Percentiles rank a stretch among this genome's conserved stretches.
Evolutionary conservation across 2,329 filamentous ascomycete species (phyloP).

Genomic region (Alternaria atra): DNA sequence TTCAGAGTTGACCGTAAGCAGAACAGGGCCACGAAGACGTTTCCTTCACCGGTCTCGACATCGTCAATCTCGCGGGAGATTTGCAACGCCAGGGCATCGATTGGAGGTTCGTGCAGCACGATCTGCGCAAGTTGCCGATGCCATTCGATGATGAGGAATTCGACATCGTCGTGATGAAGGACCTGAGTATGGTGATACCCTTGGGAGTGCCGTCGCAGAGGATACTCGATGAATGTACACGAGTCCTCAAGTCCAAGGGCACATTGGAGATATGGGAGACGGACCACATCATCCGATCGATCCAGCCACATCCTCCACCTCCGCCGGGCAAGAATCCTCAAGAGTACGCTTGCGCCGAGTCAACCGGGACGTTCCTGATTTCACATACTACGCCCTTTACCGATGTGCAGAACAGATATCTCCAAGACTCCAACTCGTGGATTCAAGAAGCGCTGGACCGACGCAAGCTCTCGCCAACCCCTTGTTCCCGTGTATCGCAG

Average conservation of each 20-base stretch:
- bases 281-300: slow-evolving; percentile 82
- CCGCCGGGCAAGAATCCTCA: slow-evolving; percentile 66
- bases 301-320: slow-evolving; percentile 78
- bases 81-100: slow-evolving; percentile 77
- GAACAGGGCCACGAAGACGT: slow-evolving; percentile 71
- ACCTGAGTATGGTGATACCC: slow-evolving; percentile 75
- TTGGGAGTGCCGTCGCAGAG: slow-evolving; percentile 63
- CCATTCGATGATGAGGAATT: slow-evolving; percentile 84
- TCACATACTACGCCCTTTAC: slow-evolving; percentile 84
- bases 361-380: slow-evolving; percentile 82
- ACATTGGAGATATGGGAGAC: slow-evolving; percentile 89
- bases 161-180: slow-evolving; percentile 89
- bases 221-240: slow-evolving; percentile 76
- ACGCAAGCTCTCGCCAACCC: slow-evolving; percentile 74
- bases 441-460: slow-evolving; percentile 77
- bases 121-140: slow-evolving; percentile 76
- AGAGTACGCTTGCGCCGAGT: slow-evolving; percentile 70
- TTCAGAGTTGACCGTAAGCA: slow-evolving; percentile 7
- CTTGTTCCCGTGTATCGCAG: slow-evolving; percentile 80
- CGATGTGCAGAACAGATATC: slow-evolving; percentile 79
- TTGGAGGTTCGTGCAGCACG: slow-evolving; percentile 89
- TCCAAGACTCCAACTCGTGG: slow-evolving; percentile 87
- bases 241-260: slow-evolving; percentile 79
- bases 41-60: slow-evolving; percentile 82
- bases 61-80: slow-evolving; percentile 75